These are phyloP conservation scores for Tulasnella sp. DNA, from an alignment of 768 basidiomycete genomes.

Conservation along the genomic window DNA sequence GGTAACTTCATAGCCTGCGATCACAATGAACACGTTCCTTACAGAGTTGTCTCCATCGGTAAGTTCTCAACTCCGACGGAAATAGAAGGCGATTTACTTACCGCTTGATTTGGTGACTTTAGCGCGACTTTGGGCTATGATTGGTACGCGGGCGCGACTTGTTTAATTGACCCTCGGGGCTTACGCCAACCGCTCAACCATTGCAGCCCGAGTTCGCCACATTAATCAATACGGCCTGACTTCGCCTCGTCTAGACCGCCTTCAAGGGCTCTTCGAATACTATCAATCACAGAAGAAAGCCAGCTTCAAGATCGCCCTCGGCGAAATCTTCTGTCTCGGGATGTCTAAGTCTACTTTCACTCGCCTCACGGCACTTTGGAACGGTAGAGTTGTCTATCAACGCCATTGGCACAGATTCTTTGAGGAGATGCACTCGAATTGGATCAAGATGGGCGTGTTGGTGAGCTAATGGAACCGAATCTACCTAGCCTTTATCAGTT, in stretches of 20 bases:
- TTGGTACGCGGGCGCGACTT: neutral
- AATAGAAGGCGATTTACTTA: neutral
- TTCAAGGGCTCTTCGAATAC: slow-evolving; percentile 11
- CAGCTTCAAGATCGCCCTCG: neutral
- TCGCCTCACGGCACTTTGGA: slow-evolving; percentile 11
- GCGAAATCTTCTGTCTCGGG: neutral
- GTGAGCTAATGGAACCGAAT: too few species aligned
- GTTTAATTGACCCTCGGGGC: neutral
- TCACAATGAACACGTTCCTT: neutral
- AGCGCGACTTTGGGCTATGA: slow-evolving; percentile 17
- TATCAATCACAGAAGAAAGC: neutral
- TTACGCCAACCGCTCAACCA: neutral
- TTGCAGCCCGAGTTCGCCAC: slow-evolving; percentile 20
- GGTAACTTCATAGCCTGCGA: neutral
- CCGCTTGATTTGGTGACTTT: neutral
- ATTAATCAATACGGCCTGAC: slow-evolving; percentile 22
- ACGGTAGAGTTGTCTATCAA: slow-evolving; percentile 24
- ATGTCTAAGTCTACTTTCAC: neutral
- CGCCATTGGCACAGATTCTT: slow-evolving; percentile 21
- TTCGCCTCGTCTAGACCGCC: slow-evolving; percentile 17
- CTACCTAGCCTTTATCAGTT: too few species aligned
- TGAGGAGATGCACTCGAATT: too few species aligned
- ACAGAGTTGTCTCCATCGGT: neutral
- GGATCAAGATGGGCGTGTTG: too few species aligned
- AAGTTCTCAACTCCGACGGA: neutral